A percentile compares a stretch with the other conserved stretches of the same genome.
phyloP scores from a whole-genome alignment of 768 basidiomycete genomes.

The Trametes punicea region DNA sequence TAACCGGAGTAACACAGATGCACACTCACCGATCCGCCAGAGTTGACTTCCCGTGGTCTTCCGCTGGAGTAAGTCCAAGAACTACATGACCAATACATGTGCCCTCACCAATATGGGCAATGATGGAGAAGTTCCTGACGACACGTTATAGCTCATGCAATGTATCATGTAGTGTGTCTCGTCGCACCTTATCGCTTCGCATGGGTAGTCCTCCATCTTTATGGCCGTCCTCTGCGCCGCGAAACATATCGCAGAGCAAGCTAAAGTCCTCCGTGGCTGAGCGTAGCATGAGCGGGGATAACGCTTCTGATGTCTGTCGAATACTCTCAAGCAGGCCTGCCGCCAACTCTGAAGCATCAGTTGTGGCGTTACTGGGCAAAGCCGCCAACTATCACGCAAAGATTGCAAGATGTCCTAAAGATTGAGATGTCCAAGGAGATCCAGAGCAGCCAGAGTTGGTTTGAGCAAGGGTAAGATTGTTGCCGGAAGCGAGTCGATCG shows the following conservation, averaged over 20 bases:
- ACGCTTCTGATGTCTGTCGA: constrained; percentile 14
- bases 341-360: constrained; percentile 27
- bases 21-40: constrained; percentile 73
- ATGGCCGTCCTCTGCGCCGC: constrained; percentile 34
- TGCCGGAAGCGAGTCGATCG: no score
- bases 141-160: not conserved
- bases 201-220: constrained; percentile 60
- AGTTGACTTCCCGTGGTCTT: constrained; percentile 95
- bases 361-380: not conserved
- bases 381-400: not conserved
- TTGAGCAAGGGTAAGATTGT: no score
- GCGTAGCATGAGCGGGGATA: constrained; percentile 42
- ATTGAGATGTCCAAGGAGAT: no score
- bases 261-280: constrained; percentile 26
- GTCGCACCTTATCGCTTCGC: constrained; percentile 64
- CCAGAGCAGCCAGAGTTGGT: no score
- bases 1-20: not conserved
- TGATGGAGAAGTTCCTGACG: constrained; percentile 87
- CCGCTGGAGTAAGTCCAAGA: not conserved
- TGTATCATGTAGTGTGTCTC: not conserved
- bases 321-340: constrained; percentile 24
- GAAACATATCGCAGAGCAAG: constrained; percentile 27
- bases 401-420: not conserved
- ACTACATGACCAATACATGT: not conserved
- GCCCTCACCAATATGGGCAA: constrained; percentile 91